Base-by-base conservation (phyloP, 2,329 filamentous ascomycete genomes). In the Cercospora nicotianae region DNA sequence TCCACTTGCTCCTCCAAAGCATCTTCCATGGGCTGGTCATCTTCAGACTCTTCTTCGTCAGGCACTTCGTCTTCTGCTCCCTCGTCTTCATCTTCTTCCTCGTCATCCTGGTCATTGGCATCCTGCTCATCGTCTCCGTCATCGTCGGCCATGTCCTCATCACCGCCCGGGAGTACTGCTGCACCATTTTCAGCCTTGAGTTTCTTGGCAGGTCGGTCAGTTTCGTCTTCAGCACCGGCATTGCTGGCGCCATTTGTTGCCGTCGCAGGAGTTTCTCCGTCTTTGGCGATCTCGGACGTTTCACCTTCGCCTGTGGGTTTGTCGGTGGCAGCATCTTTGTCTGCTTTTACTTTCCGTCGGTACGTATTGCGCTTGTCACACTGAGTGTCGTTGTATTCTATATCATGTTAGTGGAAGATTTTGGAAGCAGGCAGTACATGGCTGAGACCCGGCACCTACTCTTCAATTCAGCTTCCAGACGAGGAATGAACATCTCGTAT, bases 341-440 rank as follows among this genome's bases (percentile, higher is more conserved):
- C 87, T 63, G 88, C 89, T 39, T 89, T 88, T 18, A 90, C 86
- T 74, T 90, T 91, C 74, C 88, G 87, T 63, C 90, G 86, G 80
- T 92, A 91, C 16, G 86, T 87, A 72, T 89, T 92, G 63, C 90
- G 88, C 80, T 93, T 93, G 66, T 90, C 88, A 20, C 89, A 87
- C 77, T 92, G 90, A 66, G 89, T 87, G 70, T 89, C 86, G 76
- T 89, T 91, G 83, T 91, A 93, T 77, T 91, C 89, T 90, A 72
- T 18, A 10, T 53, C 10, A 10, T 48, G 68, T 74, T 64, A 73
- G 67, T 60, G 10, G 48, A 28, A 55, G 12, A 9, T 7, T 3
- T 28, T 28, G 13, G 28, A 60, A 18, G 36, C 12, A 12, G n/a
- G 23, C 23, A 62, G 39, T 9, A 23, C 30, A 23, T 26, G 57